These are phyloP conservation scores for Pleurotus giganteus DNA, from an alignment of 768 basidiomycete species.

Conservation along the genomic window DNA sequence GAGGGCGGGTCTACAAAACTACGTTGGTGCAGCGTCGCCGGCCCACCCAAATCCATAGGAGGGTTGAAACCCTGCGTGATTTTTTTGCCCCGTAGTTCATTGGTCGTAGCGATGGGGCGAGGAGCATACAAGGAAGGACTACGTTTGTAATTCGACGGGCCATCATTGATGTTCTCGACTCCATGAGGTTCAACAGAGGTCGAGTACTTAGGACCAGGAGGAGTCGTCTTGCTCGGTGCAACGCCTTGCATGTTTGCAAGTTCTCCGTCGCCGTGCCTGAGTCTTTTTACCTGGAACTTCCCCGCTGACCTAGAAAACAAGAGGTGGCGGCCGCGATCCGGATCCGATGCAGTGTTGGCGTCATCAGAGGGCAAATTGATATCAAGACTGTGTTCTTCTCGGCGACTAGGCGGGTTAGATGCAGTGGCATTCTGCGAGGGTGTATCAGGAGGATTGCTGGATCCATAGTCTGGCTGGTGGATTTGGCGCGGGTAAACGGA, in stretches of 20 bases:
- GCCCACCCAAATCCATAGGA: background rate
- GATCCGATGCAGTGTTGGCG: background rate
- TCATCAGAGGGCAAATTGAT: too few species aligned
- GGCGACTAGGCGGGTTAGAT: background rate
- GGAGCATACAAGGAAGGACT: background rate
- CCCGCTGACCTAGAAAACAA: conserved; percentile 1
- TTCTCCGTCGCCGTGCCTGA: background rate
- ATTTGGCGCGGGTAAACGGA: background rate
- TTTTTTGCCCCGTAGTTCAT: background rate
- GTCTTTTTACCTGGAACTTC: conserved; percentile 2
- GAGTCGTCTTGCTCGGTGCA: background rate
- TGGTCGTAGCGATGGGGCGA: background rate
- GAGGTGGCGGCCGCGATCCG: background rate
- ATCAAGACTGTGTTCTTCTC: background rate
- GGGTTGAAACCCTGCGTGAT: background rate
- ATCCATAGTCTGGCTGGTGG: background rate
- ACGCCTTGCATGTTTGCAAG: background rate
- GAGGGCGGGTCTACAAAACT: background rate
- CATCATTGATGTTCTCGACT: background rate
- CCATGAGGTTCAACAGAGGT: background rate
- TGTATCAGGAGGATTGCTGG: background rate
- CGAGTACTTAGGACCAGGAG: background rate
- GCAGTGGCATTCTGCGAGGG: background rate
- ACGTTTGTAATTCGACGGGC: background rate
- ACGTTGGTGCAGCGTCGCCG: background rate